Evolutionary conservation across 179 eudicot species (phyloP).

Genomic region (Amaranthus tricolor): DNA sequence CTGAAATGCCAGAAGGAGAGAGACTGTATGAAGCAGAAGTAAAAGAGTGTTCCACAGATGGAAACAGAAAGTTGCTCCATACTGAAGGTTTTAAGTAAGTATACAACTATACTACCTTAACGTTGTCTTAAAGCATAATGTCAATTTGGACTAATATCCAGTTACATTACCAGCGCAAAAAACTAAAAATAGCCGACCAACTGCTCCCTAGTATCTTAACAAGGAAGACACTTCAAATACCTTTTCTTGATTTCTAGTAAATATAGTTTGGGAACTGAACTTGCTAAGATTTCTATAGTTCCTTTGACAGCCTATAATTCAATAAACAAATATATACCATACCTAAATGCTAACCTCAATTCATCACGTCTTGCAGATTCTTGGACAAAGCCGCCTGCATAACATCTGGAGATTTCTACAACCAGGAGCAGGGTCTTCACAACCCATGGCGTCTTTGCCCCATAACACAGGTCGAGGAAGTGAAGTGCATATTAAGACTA

Average conservation of each 20-base stretch:
- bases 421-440: slow-evolving; percentile 29
- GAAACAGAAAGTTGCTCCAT: slow-evolving; percentile 53
- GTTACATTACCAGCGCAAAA: too few relatives aligned
- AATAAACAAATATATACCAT: neutral
- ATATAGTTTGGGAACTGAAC: neutral
- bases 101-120: neutral
- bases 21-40: slow-evolving; percentile 45
- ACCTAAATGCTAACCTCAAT: slow-evolving; percentile 14
- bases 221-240: neutral
- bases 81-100: slow-evolving; percentile 68
- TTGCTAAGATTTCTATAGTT: neutral
- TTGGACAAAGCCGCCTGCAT: slow-evolving; percentile 63
- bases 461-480: slow-evolving; percentile 74
- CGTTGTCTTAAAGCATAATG: neutral
- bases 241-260: neutral
- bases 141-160: too few relatives aligned
- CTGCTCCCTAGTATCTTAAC: neutral
- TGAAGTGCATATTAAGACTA: slow-evolving; percentile 65
- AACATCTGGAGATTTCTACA: slow-evolving; percentile 34
- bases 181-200: too few relatives aligned
- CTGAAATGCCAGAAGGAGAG: slow-evolving; percentile 40
- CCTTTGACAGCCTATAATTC: neutral
- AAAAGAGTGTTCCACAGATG: slow-evolving; percentile 36
- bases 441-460: slow-evolving; percentile 80
- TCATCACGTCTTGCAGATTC: slow-evolving; percentile 37